Conservation (phyloP, 1,284 basidiomycete genomes). For the Cryptococcus jaspeensis region DNA sequence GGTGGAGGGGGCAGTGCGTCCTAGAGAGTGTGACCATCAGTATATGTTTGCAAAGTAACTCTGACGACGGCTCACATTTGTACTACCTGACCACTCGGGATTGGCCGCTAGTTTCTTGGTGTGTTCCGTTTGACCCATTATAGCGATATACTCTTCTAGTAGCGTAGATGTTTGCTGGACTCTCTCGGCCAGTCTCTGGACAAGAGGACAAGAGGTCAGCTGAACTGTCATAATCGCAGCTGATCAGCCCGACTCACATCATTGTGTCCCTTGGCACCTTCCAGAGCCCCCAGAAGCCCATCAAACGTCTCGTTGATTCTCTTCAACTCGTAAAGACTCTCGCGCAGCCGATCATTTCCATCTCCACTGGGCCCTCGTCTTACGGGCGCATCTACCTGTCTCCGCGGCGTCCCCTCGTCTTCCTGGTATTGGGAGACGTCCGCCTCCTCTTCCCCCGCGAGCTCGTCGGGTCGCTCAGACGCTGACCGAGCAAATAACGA, state of each 20-base stretch:
- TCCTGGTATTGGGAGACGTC: background rate
- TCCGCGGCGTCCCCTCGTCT: slow-evolving; percentile 1
- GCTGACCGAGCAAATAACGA: slow-evolving; percentile 14
- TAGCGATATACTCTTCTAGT: slow-evolving; percentile 45
- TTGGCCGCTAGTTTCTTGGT: slow-evolving; percentile 43
- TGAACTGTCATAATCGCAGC: no score
- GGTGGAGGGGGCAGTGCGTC: background rate
- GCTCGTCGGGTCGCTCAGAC: background rate
- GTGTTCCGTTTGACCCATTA: slow-evolving; percentile 49
- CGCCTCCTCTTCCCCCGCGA: background rate
- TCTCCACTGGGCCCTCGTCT: background rate
- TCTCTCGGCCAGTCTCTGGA: slow-evolving; percentile 43
- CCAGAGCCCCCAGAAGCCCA: slow-evolving; percentile 40
- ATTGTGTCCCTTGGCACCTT: slow-evolving; percentile 43
- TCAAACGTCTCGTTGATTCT: slow-evolving; percentile 50
- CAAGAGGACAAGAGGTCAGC: no score
- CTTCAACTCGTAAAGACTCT: slow-evolving; percentile 44
- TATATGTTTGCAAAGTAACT: background rate
- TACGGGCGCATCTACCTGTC: slow-evolving; percentile 2
- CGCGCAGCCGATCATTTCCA: slow-evolving; percentile 39
- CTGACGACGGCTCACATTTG: slow-evolving; percentile 36
- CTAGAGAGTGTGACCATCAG: no score
- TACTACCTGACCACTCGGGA: slow-evolving; percentile 44
- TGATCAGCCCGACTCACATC: slow-evolving; percentile 31
- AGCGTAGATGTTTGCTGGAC: slow-evolving; percentile 43